Evolutionary conservation across 2,329 filamentous ascomycete species (phyloP).

Genomic region (Microsporum ferrugineum): DNA sequence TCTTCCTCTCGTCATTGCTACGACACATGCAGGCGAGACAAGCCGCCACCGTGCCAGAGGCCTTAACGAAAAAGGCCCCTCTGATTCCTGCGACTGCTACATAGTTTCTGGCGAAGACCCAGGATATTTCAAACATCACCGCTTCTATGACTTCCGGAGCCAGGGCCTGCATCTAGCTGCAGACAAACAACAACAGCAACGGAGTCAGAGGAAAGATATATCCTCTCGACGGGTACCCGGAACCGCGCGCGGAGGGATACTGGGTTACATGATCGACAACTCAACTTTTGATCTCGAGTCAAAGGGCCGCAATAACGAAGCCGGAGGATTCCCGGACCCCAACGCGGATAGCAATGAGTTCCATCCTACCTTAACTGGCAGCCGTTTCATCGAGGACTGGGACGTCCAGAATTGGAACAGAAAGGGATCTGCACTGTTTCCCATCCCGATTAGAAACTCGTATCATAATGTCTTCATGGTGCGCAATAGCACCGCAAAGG

Average conservation of each 20-base stretch:
- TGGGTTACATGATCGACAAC: background rate
- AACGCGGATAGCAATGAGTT: slow-evolving; percentile 5
- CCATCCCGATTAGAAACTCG: slow-evolving; percentile 37
- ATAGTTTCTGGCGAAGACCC: slow-evolving; percentile 33
- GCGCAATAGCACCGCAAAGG: slow-evolving; percentile 15
- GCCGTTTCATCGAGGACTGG: slow-evolving; percentile 25
- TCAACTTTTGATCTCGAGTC: background rate
- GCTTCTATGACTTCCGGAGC: slow-evolving; percentile 41
- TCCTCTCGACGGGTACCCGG: background rate
- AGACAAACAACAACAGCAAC: background rate
- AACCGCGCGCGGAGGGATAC: background rate
- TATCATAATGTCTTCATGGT: slow-evolving; percentile 38
- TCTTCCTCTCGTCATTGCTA: background rate
- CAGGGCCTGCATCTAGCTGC: background rate
- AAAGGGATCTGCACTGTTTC: slow-evolving; percentile 25
- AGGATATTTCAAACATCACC: slow-evolving; percentile 41
- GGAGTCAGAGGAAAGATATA: background rate
- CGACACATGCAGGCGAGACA: background rate
- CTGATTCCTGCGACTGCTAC: slow-evolving; percentile 37
- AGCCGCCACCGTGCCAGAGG: background rate
- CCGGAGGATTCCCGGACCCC: background rate
- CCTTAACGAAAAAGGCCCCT: background rate
- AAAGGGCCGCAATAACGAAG: background rate
- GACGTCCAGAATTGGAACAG: slow-evolving; percentile 38
- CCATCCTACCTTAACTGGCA: slow-evolving; percentile 6